Conservation (phyloP, 2,329 filamentous ascomycete genomes). For the Diplodia intermedia region DNA sequence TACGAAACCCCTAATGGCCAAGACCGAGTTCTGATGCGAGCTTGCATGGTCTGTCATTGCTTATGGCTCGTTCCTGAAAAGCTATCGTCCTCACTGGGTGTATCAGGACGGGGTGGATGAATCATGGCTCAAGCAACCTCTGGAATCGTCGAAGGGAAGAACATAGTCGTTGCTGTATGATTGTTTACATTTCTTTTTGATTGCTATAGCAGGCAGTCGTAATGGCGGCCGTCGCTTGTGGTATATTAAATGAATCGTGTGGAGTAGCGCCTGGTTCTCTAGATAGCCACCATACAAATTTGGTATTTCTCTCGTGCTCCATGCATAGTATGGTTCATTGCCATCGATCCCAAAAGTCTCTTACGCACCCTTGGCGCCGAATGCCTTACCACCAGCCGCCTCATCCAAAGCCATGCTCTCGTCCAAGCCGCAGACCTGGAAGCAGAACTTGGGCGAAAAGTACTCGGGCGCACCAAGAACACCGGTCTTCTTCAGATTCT, state of each 20-base stretch:
- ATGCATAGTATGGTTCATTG: background rate
- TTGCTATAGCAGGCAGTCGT: background rate
- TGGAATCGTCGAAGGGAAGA: background rate
- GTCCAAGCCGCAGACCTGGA: slow-evolving; percentile 60
- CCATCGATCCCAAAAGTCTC: background rate
- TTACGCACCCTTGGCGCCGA: slow-evolving; percentile 30
- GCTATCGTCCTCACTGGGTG: too few species aligned
- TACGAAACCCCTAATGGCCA: too few species aligned
- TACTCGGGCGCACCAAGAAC: slow-evolving; percentile 51
- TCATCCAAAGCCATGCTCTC: slow-evolving; percentile 60
- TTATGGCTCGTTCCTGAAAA: too few species aligned
- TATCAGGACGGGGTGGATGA: background rate
- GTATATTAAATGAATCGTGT: background rate
- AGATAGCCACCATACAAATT: background rate
- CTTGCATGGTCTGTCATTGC: too few species aligned
- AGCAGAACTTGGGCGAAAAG: slow-evolving; percentile 56
- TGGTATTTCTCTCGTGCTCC: background rate
- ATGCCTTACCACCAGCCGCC: slow-evolving; percentile 52
- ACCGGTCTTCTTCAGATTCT: slow-evolving; percentile 51
- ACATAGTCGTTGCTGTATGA: background rate
- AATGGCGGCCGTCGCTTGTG: background rate
- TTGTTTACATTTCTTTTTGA: background rate
- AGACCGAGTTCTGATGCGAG: too few species aligned
- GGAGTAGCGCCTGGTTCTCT: background rate
- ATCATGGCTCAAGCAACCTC: background rate